A percentile compares a stretch with the other conserved stretches of the same genome.
Evolutionary conservation across 1,139 yeast genomes (phyloP).

Genomic region (Sugiyamaella grinbergsii): DNA sequence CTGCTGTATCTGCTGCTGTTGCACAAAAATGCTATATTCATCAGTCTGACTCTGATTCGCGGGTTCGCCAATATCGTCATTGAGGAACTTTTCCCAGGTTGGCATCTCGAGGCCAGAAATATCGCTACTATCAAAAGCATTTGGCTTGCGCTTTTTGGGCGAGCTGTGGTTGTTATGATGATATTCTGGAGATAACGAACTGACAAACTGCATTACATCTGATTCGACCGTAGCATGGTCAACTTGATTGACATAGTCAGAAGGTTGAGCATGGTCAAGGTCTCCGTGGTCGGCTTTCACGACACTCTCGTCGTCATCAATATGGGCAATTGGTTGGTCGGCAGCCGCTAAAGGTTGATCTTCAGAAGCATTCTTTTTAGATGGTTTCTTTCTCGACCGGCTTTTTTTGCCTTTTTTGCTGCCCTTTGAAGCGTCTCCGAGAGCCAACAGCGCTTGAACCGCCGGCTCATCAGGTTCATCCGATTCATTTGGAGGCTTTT

Average conservation of each 20-base stretch:
- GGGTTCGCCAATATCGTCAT: constrained; percentile 27
- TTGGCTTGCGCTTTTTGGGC: constrained; percentile 22
- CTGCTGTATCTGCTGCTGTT: constrained; percentile 4
- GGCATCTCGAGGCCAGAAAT: constrained; percentile 21
- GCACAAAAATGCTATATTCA: constrained; percentile 20
- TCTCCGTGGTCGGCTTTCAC: constrained; percentile 27
- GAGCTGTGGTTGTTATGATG: not conserved
- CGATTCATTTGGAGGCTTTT: constrained; percentile 26
- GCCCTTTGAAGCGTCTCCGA: constrained; percentile 31
- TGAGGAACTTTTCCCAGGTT: constrained; percentile 32
- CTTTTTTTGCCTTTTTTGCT: constrained; percentile 25
- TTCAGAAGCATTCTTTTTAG: not conserved
- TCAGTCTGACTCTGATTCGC: constrained; percentile 18
- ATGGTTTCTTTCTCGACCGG: constrained; percentile 19
- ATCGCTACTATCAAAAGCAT: constrained; percentile 19
- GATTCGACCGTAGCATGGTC: constrained; percentile 21
- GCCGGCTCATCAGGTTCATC: constrained; percentile 31
- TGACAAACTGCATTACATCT: constrained; percentile 26
- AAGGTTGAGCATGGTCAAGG: constrained; percentile 8
- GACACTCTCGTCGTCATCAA: constrained; percentile 27
- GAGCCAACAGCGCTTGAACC: constrained; percentile 39
- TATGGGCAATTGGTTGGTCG: not conserved
- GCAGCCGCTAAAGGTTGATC: constrained; percentile 5
- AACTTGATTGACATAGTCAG: constrained; percentile 21
- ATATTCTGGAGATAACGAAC: constrained; percentile 18